Base-by-base conservation (phyloP, 2,329 filamentous ascomycete genomes). In the Trichoderma afroharzianum region DNA sequence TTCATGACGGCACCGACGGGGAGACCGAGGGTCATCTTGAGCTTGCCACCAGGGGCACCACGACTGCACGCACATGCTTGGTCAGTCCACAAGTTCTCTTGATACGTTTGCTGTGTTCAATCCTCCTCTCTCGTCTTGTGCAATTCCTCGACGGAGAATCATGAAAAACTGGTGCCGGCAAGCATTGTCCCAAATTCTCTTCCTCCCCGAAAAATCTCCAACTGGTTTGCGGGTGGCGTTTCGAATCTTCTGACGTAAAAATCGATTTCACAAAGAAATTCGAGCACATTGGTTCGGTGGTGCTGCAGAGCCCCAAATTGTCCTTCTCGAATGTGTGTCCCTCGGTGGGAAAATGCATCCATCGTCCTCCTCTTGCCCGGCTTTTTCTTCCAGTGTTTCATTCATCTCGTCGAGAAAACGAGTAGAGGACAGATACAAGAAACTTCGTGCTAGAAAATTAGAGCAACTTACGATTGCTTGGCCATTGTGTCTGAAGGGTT, bases 1-100 rank as follows among this genome's bases (percentile, higher is more conserved):
- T 99, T 99, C 94, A 99, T 97, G 87, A 98, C 95, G 83, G 96
- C 96, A 86, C 96, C 96, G 85, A 97, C 94, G 87, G 96, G 96
- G 82, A 99, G 94, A 98, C 94, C 96, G 87, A 99, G 94, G 86
- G 96, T 98, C 96, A 99, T 99, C 93, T 97, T 98, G 83, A 98
- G 93, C 93, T 99, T 99, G 93, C 97, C 97, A 91, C 96, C 96
- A 83, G 95, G 93, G 90, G 94, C 92, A 93, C 92, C 93, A 90
- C 94, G 89, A 77, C 89, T 91, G 79, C 76, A 79, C 76, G 69
- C 63, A 66, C 73, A 66, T 71, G 73, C 72, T 76, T 77, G 72
- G 80, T 84, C 78, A 84, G 81, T 79, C 62, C 69, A 72, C 30
- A n/a, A 57, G 62, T 66, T 24, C 59, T 67, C 50, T 36, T 18